Evolutionary conservation across 352 stramenopile species (phyloP), one percentile per base, ranked within the genome.

Genomic region (Phytophthora cactorum): DNA sequence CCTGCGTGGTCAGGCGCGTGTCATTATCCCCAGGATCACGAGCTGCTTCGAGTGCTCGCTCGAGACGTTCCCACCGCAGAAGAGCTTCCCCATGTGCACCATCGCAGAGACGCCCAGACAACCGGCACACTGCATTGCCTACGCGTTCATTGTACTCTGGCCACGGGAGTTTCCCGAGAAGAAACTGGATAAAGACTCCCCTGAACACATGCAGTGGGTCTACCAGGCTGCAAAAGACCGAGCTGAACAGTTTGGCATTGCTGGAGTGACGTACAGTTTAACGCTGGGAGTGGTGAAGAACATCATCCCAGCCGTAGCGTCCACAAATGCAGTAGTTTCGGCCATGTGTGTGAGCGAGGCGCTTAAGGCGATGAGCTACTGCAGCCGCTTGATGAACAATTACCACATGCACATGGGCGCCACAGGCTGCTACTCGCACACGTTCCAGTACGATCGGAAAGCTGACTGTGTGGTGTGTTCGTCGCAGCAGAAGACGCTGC

Each of bases 31-130:
- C 7, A 79, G 95, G 49, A 88, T 99, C 68, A 99, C 97, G 34
- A 97, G 90, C 61, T 99, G 98, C 87, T 99, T 99, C 77, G 97
- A 99, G 85, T 99, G 98, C 66, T 98, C 92, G 14, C 81, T 99
- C 5, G 95, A 99, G 79, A 83, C 96, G 15, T 99, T 99, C 73
- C 96, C 98, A 36, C 97, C 97, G 11, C 95, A 98, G 68, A 91
- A 86, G 34, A 90, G 88, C 43, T 99, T 99, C 67, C 97, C 97
- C 36, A 95, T 99, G 68, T 99, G 98, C 78, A 99, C 98, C n/a
- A 96, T 98, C 50, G 87, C 84, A 28, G 97, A 99, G 83, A 99
- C 97, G 22, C 97, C 97, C 7, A 84, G 97, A 27, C 87, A 98
- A 65, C 97, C 97, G 8, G 96, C 98, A 69, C 97, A 99, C 82